Percentiles rank a stretch among this genome's conserved stretches.
phyloP scores from a whole-genome alignment of 345 rosid species.

The Clarkia xantiana region DNA sequence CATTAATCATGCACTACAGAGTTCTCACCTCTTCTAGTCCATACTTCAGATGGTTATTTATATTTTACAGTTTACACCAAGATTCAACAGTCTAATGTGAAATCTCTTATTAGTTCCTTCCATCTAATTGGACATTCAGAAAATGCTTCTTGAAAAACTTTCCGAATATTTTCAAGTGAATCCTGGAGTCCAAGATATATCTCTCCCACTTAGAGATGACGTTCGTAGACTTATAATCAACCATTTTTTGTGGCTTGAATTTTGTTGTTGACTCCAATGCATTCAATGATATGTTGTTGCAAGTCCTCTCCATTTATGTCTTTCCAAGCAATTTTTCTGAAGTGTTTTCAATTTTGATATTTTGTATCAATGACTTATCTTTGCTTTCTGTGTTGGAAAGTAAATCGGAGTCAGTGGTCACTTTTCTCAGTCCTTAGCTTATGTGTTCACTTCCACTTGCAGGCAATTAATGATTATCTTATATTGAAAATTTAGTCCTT shows the following conservation, averaged over 20 bases:
- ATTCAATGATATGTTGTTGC: constrained; percentile 53
- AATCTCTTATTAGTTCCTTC: constrained; percentile 52
- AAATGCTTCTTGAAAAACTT: constrained; percentile 59
- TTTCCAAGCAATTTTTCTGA: too few species aligned
- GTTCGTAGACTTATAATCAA: constrained; percentile 56
- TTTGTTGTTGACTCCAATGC: constrained; percentile 38
- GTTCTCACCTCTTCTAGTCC: constrained; percentile 31
- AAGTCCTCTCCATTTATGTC: constrained; percentile 52
- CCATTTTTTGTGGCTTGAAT: constrained; percentile 72
- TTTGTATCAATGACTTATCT: too few species aligned
- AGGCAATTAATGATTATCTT: too few species aligned
- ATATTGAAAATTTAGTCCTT: too few species aligned
- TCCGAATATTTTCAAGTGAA: constrained; percentile 45
- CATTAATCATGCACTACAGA: constrained; percentile 16
- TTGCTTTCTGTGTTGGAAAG: too few species aligned
- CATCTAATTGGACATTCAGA: constrained; percentile 51
- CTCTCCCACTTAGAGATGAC: constrained; percentile 42
- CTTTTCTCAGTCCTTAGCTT: too few species aligned
- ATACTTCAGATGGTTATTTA: constrained; percentile 10
- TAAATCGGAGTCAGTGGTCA: too few species aligned
- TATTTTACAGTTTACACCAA: too few species aligned
- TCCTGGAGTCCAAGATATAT: constrained; percentile 13
- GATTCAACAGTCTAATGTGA: constrained; percentile 41
- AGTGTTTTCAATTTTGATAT: too few species aligned
- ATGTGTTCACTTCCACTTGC: too few species aligned